These are phyloP conservation scores for Cucurbita pepo DNA, from an alignment of 306 rosid genomes.

Conservation along the genomic window DNA sequence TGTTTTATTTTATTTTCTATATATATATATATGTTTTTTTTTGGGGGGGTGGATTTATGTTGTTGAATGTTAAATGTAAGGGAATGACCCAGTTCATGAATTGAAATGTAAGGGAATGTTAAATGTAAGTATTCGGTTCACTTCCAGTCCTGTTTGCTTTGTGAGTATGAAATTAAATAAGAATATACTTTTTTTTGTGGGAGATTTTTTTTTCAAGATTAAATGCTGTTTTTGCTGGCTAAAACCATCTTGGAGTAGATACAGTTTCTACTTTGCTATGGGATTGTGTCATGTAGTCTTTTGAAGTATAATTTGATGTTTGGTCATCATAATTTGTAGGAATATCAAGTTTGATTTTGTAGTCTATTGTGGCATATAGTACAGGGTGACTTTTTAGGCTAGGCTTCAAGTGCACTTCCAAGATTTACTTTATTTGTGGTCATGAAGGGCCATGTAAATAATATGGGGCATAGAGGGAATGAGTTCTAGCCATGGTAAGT, in stretches of 20 bases:
- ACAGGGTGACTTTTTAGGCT: not conserved
- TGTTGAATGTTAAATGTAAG: not conserved
- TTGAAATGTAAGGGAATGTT: not conserved
- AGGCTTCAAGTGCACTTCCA: not conserved
- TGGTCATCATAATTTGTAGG: not conserved
- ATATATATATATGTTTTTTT: no score
- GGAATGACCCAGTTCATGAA: not conserved
- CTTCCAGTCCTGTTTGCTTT: not conserved
- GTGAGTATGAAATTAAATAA: not conserved
- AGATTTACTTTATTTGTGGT: not conserved
- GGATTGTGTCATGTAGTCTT: not conserved
- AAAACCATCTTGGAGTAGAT: not conserved
- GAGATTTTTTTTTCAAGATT: not conserved
- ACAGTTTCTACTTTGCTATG: not conserved
- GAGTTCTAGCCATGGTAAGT: no score
- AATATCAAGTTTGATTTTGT: not conserved
- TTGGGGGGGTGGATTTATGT: not conserved
- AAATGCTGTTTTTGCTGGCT: not conserved
- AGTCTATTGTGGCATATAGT: not conserved
- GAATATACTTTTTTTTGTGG: not conserved
- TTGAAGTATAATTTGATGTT: not conserved
- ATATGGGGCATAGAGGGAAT: no score
- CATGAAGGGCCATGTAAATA: no score
- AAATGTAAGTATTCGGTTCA: not conserved
- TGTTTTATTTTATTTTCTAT: not conserved